These are phyloP conservation scores for Mimosa pudica DNA, from an alignment of 306 rosid genomes.

Conservation along the genomic window DNA sequence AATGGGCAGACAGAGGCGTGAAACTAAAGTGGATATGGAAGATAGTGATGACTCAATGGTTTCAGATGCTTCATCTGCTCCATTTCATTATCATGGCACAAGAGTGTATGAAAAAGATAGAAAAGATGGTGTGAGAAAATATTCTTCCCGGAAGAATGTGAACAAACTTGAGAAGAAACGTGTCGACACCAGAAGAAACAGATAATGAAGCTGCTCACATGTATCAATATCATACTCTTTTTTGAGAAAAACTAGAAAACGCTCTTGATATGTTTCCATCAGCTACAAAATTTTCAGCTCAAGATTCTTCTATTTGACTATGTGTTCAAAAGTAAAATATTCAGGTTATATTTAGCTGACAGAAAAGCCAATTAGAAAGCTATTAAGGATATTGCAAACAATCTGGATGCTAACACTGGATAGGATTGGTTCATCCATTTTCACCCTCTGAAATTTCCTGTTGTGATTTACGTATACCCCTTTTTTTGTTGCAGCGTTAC, in stretches of 20 bases:
- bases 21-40: conserved; percentile 42
- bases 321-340: conserved; percentile 12
- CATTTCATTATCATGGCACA: conserved; percentile 41
- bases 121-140: conserved; percentile 52
- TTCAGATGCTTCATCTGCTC: conserved; percentile 86
- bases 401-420: conserved; percentile 32
- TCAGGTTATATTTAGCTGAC: conserved; percentile 37
- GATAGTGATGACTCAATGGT: conserved; percentile 90
- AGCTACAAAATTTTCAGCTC: not conserved
- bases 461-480: conserved; percentile 25
- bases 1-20: conserved; percentile 40
- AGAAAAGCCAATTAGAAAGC: conserved; percentile 15
- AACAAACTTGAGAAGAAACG: conserved; percentile 63
- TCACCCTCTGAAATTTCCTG: conserved; percentile 17
- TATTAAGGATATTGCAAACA: conserved; percentile 33
- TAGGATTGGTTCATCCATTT: conserved; percentile 26
- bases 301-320: not conserved
- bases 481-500: not conserved
- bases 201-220: conserved; percentile 39
- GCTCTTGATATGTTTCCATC: conserved; percentile 2
- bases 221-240: conserved; percentile 17
- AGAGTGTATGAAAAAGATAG: conserved; percentile 48
- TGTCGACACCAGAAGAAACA: conserved; percentile 57
- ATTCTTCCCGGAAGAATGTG: conserved; percentile 49
- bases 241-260: not conserved